A percentile compares a stretch with the other conserved stretches of the same genome.
phyloP scores from a whole-genome alignment of 169 alveolate species.

The Sarcocystis neurona region DNA sequence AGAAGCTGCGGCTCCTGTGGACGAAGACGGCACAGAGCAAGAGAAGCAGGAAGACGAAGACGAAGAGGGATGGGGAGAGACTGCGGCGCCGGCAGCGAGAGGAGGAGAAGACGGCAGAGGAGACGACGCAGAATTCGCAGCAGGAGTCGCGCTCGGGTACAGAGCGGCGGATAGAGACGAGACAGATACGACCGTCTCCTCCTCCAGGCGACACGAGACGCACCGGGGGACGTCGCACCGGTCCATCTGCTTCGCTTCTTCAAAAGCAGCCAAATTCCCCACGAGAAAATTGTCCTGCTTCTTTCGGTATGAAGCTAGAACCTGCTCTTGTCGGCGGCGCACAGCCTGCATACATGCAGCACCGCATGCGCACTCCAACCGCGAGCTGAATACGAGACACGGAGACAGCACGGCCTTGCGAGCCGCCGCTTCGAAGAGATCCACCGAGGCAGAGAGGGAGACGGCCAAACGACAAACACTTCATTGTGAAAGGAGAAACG shows the following conservation, averaged over 20 bases:
- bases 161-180: no score
- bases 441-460: not conserved
- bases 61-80: no score
- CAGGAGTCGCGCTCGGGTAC: no score
- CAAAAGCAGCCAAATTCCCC: constrained; percentile 11
- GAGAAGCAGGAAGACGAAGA: no score
- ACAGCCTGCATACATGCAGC: no score
- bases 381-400: no score
- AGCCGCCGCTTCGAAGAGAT: not conserved
- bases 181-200: constrained; percentile 29
- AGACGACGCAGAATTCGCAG: not conserved
- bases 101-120: not conserved
- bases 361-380: no score
- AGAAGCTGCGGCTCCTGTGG: constrained; percentile 14
- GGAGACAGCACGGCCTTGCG: not conserved
- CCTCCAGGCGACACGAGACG: constrained; percentile 49
- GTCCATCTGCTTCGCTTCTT: constrained; percentile 34
- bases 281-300: constrained; percentile 29
- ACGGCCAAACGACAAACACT: not conserved
- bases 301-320: constrained; percentile 23
- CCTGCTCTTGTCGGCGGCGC: constrained; percentile 48
- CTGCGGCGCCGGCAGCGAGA: not conserved
- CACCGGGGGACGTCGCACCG: constrained; percentile 34
- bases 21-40: no score
- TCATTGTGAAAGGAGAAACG: not conserved